Base-by-base conservation (phyloP, 2,329 filamentous ascomycete genomes). In the Monosporascus cannonballus region DNA sequence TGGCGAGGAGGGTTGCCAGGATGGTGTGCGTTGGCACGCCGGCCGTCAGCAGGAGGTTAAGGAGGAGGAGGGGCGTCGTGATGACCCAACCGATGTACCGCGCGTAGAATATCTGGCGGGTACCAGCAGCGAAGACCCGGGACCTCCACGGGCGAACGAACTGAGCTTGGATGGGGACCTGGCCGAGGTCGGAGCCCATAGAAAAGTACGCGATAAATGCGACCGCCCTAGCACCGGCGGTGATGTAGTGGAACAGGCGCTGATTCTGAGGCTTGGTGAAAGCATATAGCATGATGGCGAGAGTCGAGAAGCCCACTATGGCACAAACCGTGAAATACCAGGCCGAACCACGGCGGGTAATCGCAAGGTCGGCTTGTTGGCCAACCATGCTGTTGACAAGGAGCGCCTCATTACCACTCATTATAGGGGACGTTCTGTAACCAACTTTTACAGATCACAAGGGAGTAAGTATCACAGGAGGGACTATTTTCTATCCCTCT, bases 111-210 rank as follows among this genome's bases (percentile, higher is more conserved):
- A 87, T 80, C 63, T 85, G 78, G 42, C 86, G 78, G 48, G 78
- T 80, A 2, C 69, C 64, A 6, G 80, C 81, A 2, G 67, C 56
- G 3, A 80, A 74, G 5, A 74, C 71, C 15, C 71, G 67, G 50
- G 71, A 64, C 53, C 54, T 68, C 49, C 75, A n/a, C 1, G 56
- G 72, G 1, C 67, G 69, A 3, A 63, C 54, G 58, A 79, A 88
- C 61, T 89, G 79, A 39, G 84, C 83, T n/a, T 71, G 62, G 59
- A 87, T 84, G 0, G 82, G 79, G 2, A 79, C 77, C 67, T 80
- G 84, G 36, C 84, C 84, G 1, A 87, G 71, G 61, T 85, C 83
- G 9, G 81, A 80, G n/a, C 76, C 84, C 82, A 87, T 85, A 57
- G 78, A 75, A 69, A 83, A 87, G 70, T 87, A 86, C 15, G 83